Base-by-base conservation (phyloP, 768 basidiomycete species). In the Lentinula guzmanii region DNA sequence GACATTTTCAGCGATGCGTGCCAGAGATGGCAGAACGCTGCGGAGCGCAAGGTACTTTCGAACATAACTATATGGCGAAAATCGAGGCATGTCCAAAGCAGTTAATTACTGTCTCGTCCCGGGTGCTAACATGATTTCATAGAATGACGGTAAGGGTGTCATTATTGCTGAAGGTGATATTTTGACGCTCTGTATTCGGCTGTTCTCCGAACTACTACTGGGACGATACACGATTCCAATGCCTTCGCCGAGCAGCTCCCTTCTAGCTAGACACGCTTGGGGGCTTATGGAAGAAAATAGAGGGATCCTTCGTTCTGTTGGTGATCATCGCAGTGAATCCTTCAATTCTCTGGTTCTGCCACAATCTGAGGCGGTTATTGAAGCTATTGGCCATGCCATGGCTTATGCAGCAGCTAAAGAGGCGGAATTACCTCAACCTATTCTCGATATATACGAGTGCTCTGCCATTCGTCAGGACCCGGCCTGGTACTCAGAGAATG, bases 41-140 rank as follows among this genome's bases (percentile, higher is more conserved):
- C 61, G 86, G 86, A 52, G 86, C 84, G 2, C 86, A 87, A 69
- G 86, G 86, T 2, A 79, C 83, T 0, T 86, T 86, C 60, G 85
- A 83, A 55, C 79, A 82, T 59, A 88, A 87, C 65, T 82, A 83
- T 65, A 79, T 87, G 74, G 78, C 80, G 4, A 74, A 75, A 48
- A 76, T 82, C 34, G 80, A 84, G 74, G 85, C 85, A 60, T 65
- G 66, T 62, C 7, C 18, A n/a, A 6, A 8, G 21, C 8, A 21
- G 10, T 45, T 4, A 41, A 39, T 50, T 59, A 39, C 13, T 41
- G 51, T 41, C n/a, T 15, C 15, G 7, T 35, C 18, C 11, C 31
- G 10, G 41, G 24, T 48, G 16, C 33, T 18, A 11, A 45, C 41
- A 50, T 28, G 31, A 54, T 62, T 16, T 16, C 9, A 52, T 37